These are phyloP conservation scores for Peronosclerospora sorghi DNA, from an alignment of 352 stramenopile species.

Conservation along the genomic window DNA sequence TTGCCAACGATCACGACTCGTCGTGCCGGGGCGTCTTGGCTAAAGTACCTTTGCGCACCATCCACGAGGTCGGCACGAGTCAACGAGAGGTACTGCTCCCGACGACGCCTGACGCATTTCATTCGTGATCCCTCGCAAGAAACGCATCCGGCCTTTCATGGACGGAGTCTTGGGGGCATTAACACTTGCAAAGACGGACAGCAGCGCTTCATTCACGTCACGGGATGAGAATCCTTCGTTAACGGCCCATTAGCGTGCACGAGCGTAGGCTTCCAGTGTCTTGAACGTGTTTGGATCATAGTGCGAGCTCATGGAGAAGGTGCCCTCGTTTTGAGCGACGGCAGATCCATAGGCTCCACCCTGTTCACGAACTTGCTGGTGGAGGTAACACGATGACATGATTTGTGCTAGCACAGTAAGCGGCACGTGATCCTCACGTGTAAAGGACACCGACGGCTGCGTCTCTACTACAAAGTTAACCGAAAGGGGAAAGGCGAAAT, in stretches of 20 bases:
- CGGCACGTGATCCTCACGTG: slow-evolving; percentile 61
- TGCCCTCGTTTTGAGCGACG: slow-evolving; percentile 60
- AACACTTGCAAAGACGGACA: slow-evolving; percentile 66
- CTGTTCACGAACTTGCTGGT: slow-evolving; percentile 73
- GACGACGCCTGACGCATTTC: slow-evolving; percentile 66
- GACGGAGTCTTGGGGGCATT: slow-evolving; percentile 71
- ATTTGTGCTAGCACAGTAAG: slow-evolving; percentile 70
- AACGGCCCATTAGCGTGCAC: slow-evolving; percentile 38
- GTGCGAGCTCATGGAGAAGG: slow-evolving; percentile 75
- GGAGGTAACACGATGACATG: slow-evolving; percentile 75
- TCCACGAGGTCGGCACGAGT: slow-evolving; percentile 34
- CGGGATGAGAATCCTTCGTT: slow-evolving; percentile 50
- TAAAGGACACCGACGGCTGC: slow-evolving; percentile 60
- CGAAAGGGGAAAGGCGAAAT: slow-evolving; percentile 67
- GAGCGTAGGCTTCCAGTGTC: slow-evolving; percentile 63
- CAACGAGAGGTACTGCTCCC: slow-evolving; percentile 55
- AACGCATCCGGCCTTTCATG: slow-evolving; percentile 63
- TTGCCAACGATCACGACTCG: slow-evolving; percentile 57
- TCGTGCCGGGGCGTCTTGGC: slow-evolving; percentile 11
- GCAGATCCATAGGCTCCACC: slow-evolving; percentile 68
- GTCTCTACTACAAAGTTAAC: slow-evolving; percentile 79
- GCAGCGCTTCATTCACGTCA: slow-evolving; percentile 68
- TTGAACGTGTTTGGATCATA: slow-evolving; percentile 78
- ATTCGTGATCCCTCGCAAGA: slow-evolving; percentile 74
- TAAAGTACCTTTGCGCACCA: slow-evolving; percentile 45